These are phyloP conservation scores for Karstenula rhodostoma DNA, from an alignment of 2,329 filamentous ascomycete genomes.

Conservation along the genomic window DNA sequence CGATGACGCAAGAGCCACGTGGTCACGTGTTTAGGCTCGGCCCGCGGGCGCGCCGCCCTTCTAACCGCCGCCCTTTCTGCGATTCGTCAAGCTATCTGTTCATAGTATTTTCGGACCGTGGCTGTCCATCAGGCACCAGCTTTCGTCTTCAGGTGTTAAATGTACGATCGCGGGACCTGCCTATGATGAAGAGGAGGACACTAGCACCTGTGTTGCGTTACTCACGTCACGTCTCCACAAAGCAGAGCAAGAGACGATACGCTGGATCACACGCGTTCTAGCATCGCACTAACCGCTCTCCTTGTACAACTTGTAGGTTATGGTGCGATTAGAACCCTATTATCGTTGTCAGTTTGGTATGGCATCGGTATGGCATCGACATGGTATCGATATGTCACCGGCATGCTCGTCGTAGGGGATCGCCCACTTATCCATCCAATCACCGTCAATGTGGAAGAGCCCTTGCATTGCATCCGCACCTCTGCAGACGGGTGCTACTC, in stretches of 20 bases:
- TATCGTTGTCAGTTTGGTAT: not conserved
- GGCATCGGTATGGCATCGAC: not conserved
- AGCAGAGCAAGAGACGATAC: not conserved
- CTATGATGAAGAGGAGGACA: not conserved
- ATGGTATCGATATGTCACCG: slow-evolving; percentile 8
- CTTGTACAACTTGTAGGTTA: not conserved
- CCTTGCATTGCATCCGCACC: not conserved
- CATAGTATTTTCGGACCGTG: not conserved
- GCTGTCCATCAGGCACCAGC: not conserved
- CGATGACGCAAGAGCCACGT: slow-evolving; percentile 13
- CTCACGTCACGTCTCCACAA: not conserved
- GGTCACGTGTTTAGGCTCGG: slow-evolving; percentile 7
- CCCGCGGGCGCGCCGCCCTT: slow-evolving; percentile 1
- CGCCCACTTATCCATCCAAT: not conserved
- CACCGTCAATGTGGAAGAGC: not conserved
- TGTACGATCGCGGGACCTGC: not conserved
- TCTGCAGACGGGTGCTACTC: not conserved
- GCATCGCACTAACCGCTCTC: not conserved
- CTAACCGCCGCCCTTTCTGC: not conserved
- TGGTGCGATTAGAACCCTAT: not conserved
- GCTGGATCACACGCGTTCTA: not conserved
- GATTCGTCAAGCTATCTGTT: not conserved
- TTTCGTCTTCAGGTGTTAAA: not conserved
- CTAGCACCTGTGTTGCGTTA: not conserved
- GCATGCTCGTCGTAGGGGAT: not conserved